Evolutionary conservation across 2,329 filamentous ascomycete genomes (phyloP), one percentile per base, ranked within the genome.

Genomic region (Neurospora sp.): DNA sequence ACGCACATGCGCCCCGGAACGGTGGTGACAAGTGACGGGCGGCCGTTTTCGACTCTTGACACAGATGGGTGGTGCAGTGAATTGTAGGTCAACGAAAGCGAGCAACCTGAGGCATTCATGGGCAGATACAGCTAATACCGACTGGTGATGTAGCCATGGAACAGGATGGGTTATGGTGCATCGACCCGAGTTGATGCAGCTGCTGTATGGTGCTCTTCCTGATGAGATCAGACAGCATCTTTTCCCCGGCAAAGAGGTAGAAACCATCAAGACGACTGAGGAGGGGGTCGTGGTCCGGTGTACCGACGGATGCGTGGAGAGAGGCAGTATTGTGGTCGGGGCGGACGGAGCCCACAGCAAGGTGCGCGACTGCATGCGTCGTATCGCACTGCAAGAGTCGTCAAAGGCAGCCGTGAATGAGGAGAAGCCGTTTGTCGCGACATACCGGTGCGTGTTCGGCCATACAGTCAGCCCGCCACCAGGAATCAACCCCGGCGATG

Each of bases 381-480:
- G 66, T 23, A 62, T 67, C 19, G 19, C 68, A 36, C 33, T 37
- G 11, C 36, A 68, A 11, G 33, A 43, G 17, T 46, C 39, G 38
- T 23, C 65, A 12, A 19, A 52, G 19, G 43, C 46, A 15, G 33
- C 38, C 40, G 43, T 70, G 43, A 67, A 68, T n/a, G 70, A 73
- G 11, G 74, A 75, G 46, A 72, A 74, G 40, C 69, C 69, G 1
- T 73, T 75, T 62, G 67, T 73, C 43, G 40, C 67, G 15, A 66
- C 43, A 19, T 67, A 69, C 37, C 37, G 57, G 52, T 69, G 39
- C 10, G 57, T 72, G 46, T 72, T 65, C 36, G 69, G 69, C 67
- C 40, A 19, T 37, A 52, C 36, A 40, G 15, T 62, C 8, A 36
- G 2, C 39, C 66, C 68, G 12, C 69, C 67, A 23, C 15, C 52